phyloP scores from a whole-genome alignment of 2,329 filamentous ascomycete species.

The Cryphonectria parasitica region DNA sequence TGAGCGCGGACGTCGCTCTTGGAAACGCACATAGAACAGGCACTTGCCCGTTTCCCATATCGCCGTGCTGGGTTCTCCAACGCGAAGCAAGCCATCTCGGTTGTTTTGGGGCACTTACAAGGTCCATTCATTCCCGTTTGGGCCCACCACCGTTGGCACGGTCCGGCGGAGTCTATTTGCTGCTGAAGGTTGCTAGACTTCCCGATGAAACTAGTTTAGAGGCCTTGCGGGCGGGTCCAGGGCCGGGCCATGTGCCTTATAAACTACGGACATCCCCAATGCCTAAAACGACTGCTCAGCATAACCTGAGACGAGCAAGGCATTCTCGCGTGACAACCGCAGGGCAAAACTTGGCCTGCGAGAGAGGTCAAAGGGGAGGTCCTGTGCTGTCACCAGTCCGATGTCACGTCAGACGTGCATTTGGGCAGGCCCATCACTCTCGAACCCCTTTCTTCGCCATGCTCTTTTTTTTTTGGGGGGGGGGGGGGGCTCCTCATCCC shows the following conservation, averaged over 20 bases:
- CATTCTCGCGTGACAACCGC: background rate
- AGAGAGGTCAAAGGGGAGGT: background rate
- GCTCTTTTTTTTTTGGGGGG: background rate
- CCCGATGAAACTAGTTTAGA: background rate
- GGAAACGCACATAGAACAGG: background rate
- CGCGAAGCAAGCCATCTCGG: background rate
- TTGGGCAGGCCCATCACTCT: background rate
- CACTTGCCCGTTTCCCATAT: background rate
- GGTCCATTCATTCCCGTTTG: background rate
- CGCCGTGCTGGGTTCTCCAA: background rate
- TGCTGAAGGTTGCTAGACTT: background rate
- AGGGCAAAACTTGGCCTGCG: background rate
- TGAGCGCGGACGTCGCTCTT: background rate
- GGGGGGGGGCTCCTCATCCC: background rate
- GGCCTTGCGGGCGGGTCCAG: background rate
- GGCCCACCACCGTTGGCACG: background rate
- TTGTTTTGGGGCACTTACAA: background rate
- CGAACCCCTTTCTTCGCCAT: background rate
- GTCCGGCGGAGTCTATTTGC: background rate
- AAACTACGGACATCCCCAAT: conserved; percentile 29
- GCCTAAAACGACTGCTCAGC: background rate
- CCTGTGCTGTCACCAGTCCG: background rate
- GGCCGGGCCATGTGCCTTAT: background rate
- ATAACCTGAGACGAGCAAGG: background rate
- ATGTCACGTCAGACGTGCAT: background rate